Percentiles rank a stretch among this genome's conserved stretches.
These are phyloP conservation scores for Pseudisothecium myosuroides DNA, from an alignment of 225 moss, liverwort and hornwort genomes.

Conservation along the genomic window DNA sequence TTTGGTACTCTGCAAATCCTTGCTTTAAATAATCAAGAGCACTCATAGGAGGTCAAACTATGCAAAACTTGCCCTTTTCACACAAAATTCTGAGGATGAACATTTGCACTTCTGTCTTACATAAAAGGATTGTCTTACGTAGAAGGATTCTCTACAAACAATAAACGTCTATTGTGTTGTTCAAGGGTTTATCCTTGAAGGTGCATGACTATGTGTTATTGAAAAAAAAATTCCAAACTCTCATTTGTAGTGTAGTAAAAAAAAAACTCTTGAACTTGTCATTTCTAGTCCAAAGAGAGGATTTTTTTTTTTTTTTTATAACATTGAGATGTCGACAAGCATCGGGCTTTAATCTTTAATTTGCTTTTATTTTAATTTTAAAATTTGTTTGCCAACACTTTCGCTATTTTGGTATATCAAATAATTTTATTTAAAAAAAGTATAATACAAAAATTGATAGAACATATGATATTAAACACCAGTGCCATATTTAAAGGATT, in stretches of 20 bases:
- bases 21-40: too few relatives aligned
- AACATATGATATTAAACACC: neutral
- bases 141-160: too few relatives aligned
- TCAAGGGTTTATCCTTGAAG: neutral
- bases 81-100: too few relatives aligned
- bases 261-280: neutral
- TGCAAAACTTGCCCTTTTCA: too few relatives aligned
- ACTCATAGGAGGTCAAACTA: too few relatives aligned
- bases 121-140: too few relatives aligned
- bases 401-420: fast-evolving
- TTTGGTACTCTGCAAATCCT: too few relatives aligned
- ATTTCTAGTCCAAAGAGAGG: neutral
- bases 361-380: neutral
- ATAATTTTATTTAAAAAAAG: neutral
- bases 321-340: too few relatives aligned
- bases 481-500: neutral
- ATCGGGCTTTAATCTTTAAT: fast-evolving
- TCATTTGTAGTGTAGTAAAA: neutral
- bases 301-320: neutral
- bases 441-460: neutral
- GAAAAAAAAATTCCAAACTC: too few relatives aligned
- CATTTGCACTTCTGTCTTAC: too few relatives aligned
- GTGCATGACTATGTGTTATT: too few relatives aligned
- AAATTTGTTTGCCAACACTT: neutral
- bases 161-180: too few relatives aligned